Evolutionary conservation across 352 stramenopile genomes (phyloP).

Genomic region (Phytophthora kernoviae): DNA sequence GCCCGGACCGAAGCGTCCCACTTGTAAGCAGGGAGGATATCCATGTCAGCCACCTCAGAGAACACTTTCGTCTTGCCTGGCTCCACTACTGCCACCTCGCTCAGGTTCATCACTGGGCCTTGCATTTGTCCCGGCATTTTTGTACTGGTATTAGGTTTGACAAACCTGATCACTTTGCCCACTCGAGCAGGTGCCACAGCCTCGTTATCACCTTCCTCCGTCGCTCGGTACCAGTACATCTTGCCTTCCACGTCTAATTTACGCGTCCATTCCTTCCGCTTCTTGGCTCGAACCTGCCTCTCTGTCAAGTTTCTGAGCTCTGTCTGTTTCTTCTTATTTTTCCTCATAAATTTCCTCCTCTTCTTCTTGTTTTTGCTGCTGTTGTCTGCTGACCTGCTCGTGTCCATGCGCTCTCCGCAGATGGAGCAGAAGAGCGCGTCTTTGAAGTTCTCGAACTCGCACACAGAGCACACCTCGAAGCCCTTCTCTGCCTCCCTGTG

Average conservation of each 20-base stretch:
- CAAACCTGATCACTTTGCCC: conserved; percentile 37
- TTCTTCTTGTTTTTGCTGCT: conserved; percentile 15
- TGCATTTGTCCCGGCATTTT: conserved; percentile 39
- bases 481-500: conserved; percentile 52
- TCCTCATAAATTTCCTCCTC: conserved; percentile 12
- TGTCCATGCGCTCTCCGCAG: conserved; percentile 45
- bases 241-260: conserved; percentile 60
- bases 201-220: conserved; percentile 11
- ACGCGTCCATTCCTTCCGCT: conserved; percentile 60
- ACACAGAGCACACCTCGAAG: conserved; percentile 47
- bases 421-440: conserved; percentile 47
- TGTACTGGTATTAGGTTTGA: conserved; percentile 25
- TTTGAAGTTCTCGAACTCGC: conserved; percentile 71
- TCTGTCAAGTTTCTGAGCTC: conserved; percentile 28
- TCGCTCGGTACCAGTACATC: conserved; percentile 59
- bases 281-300: conserved; percentile 43
- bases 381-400: not conserved
- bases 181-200: conserved; percentile 20
- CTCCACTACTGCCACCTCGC: conserved; percentile 38
- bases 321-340: conserved; percentile 14
- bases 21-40: conserved; percentile 42
- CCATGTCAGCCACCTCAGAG: conserved; percentile 33
- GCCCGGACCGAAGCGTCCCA: conserved; percentile 37
- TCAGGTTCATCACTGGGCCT: conserved; percentile 23
- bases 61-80: conserved; percentile 38